Percentiles rank a stretch among this genome's conserved stretches.
phyloP scores from a whole-genome alignment of 148 eudicot genomes.

The Heliosperma pusillum region DNA sequence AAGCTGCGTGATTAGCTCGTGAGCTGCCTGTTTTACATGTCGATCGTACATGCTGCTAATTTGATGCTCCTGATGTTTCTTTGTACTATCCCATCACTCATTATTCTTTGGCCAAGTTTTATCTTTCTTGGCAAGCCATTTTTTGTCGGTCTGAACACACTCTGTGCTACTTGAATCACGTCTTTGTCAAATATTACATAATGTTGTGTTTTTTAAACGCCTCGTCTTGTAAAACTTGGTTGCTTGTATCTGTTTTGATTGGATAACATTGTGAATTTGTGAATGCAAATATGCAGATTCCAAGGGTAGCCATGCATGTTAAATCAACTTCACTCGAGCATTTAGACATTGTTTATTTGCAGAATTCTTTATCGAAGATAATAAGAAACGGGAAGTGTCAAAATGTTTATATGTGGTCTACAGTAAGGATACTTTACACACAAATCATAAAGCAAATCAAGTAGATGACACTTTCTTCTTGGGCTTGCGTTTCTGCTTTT shows the following conservation, averaged over 20 bases:
- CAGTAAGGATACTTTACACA: not conserved
- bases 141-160: constrained; percentile 1
- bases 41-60: not conserved
- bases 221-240: not conserved
- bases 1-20: constrained; percentile 35
- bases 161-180: not conserved
- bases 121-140: constrained; percentile 20
- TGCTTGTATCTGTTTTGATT: not conserved
- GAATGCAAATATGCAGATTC: not conserved
- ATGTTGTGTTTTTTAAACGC: not conserved
- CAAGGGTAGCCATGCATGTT: not conserved
- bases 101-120: constrained; percentile 7
- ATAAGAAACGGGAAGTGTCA: not conserved
- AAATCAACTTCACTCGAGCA: not conserved
- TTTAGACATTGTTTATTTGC: not conserved
- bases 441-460: not conserved
- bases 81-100: constrained; percentile 16
- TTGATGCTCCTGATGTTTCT: constrained; percentile 12
- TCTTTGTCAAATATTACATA: not conserved
- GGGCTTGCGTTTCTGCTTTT: constrained; percentile 19
- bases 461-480: constrained; percentile 24
- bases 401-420: not conserved
- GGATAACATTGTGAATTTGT: not conserved
- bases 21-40: not conserved
- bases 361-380: not conserved